Base-by-base conservation (phyloP, 345 rosid species). In the Psidium friedrichsthalianum region DNA sequence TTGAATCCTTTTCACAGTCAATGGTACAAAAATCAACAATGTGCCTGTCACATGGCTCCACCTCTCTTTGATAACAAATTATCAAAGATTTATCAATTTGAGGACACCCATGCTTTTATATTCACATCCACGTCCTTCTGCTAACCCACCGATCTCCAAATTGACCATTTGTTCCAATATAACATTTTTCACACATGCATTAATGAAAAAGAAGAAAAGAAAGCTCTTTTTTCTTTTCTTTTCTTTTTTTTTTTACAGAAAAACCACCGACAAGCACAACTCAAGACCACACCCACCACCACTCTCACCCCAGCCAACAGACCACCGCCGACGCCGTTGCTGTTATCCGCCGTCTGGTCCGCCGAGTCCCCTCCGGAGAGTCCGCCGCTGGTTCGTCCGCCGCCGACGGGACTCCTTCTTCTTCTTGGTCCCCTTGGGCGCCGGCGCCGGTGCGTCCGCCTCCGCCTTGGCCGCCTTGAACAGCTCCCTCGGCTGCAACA, bases 401-500 rank as follows among this genome's bases (percentile, higher is more conserved):
- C 1, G 88, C 88, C 0, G 87, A 85, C 9, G 49, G 87, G 85
- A 78, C 78, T 84, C 61, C 83, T 85, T 82, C 11, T 87, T 82
- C 36, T 88, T 69, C 90, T 90, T 89, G 76, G 87, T 82, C 78
- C 91, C 88, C 57, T 90, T 87, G 9, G 95, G 91, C 25, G 92
- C 90, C 24, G 92, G 89, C 27, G 94, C 94, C 87, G 74, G 86
- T 49, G 90, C 90, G 64, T 89, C 90, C 12, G 90, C 88, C 40
- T 92, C 95, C 86, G 69, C 87, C 59, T 44, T 44, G 47, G 88
- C 88, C 2, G 92, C 89, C 91, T 95, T 95, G 83, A 92, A 97
- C 85, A 97, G 83, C 93, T 97, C 99, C 85, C 86, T 86, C 1
- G 99, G 99, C 88, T 90, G 64, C 91, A 97, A 87, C 27, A 95